These are phyloP conservation scores for Stephanodiscus minutulus DNA, from an alignment of 108 stramenopile species.

Conservation along the genomic window DNA sequence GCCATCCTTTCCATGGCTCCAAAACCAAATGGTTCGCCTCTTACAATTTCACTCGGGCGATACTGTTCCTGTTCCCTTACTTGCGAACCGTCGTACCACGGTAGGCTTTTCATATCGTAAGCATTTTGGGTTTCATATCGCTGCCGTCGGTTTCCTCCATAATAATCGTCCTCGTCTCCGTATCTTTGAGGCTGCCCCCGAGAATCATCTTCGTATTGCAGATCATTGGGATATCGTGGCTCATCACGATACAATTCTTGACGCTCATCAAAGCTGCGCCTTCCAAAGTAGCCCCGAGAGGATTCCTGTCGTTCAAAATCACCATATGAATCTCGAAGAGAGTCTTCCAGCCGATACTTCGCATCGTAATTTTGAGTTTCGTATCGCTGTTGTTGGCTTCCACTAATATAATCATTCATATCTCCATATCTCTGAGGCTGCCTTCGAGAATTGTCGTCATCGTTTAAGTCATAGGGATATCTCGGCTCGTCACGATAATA, in stretches of 20 bases:
- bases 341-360: background rate
- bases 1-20: conserved; percentile 1
- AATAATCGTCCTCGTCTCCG: background rate
- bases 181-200: background rate
- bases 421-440: conserved; percentile 4
- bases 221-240: background rate
- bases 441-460: background rate
- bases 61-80: conserved; percentile 6
- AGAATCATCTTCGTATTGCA: background rate
- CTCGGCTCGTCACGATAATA: background rate
- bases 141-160: background rate
- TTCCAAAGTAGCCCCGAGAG: background rate
- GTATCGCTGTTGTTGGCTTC: background rate
- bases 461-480: too few species aligned
- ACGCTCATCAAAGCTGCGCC: background rate
- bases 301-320: background rate
- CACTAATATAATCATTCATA: background rate
- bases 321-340: background rate
- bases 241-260: background rate
- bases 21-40: background rate
- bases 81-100: background rate
- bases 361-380: background rate
- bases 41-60: background rate
- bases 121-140: background rate
- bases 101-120: background rate